Conservation (phyloP, 2,329 filamentous ascomycete genomes). For the Phialemonium atrogriseum region DNA sequence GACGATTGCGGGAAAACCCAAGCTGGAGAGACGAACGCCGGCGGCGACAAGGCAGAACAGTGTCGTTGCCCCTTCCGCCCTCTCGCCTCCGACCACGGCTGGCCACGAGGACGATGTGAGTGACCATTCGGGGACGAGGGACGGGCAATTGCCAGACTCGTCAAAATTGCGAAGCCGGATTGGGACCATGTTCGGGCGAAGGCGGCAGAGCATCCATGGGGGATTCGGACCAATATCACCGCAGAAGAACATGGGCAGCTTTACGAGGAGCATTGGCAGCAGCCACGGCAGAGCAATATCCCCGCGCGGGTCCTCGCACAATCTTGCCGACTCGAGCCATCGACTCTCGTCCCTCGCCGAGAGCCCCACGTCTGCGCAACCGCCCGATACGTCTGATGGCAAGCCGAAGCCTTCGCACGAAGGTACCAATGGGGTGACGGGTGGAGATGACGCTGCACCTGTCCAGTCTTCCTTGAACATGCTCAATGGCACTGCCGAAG, state of each 20-base stretch:
- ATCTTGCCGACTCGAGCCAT: slow-evolving; percentile 44
- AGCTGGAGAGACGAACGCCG: slow-evolving; percentile 32
- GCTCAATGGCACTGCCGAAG: slow-evolving; percentile 40
- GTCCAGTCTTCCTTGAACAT: slow-evolving; percentile 23
- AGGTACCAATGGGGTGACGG: slow-evolving; percentile 35
- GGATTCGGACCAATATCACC: slow-evolving; percentile 51
- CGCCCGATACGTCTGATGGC: slow-evolving; percentile 20
- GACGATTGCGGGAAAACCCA: slow-evolving; percentile 34
- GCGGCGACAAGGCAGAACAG: slow-evolving; percentile 32
- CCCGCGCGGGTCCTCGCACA: slow-evolving; percentile 50
- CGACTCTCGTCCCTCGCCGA: slow-evolving; percentile 51
- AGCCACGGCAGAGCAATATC: slow-evolving; percentile 54
- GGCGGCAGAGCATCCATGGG: slow-evolving; percentile 58
- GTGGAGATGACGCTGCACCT: slow-evolving; percentile 23
- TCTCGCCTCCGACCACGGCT: slow-evolving; percentile 20
- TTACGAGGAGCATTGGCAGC: slow-evolving; percentile 53
- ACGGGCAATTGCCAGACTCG: slow-evolving; percentile 33
- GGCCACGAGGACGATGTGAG: slow-evolving; percentile 29
- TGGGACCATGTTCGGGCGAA: slow-evolving; percentile 60
- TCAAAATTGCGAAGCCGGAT: slow-evolving; percentile 54
- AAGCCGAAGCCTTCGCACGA: slow-evolving; percentile 28
- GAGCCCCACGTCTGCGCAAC: slow-evolving; percentile 35
- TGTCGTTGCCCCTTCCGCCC: slow-evolving; percentile 18
- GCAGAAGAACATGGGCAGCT: slow-evolving; percentile 42
- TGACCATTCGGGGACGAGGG: slow-evolving; percentile 36